phyloP scores from a whole-genome alignment of 805 yeast species.

The Pichia insulana region DNA sequence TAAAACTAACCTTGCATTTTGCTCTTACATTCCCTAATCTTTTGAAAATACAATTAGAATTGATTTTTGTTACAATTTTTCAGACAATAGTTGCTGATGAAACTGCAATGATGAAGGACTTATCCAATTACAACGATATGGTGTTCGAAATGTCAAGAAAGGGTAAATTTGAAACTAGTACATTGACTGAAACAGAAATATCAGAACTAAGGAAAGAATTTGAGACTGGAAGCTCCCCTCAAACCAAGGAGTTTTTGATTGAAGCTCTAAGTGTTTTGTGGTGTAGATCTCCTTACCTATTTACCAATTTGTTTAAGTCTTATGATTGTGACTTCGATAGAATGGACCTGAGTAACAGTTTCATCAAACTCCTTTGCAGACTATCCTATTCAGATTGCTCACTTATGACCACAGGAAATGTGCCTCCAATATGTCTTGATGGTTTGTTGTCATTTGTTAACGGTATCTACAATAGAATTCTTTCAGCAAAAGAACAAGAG shows the following conservation, averaged over 20 bases:
- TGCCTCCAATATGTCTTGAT: conserved; percentile 90
- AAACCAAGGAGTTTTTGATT: conserved; percentile 69
- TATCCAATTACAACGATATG: conserved; percentile 21
- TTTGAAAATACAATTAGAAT: conserved; percentile 74
- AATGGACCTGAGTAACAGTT: conserved; percentile 60
- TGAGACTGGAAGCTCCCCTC: conserved; percentile 37
- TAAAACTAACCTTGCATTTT: conserved; percentile 68
- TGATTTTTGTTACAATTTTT: conserved; percentile 56
- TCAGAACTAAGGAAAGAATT: conserved; percentile 28
- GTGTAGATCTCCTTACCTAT: conserved; percentile 72
- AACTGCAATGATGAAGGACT: conserved; percentile 19
- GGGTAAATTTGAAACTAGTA: conserved; percentile 20
- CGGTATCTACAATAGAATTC: conserved; percentile 47
- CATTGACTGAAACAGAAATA: conserved; percentile 21
- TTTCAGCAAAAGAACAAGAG: conserved; percentile 24
- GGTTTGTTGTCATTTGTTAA: conserved; percentile 68
- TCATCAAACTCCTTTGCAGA: conserved; percentile 64
- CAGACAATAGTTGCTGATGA: conserved; percentile 28
- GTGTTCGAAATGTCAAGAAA: conserved; percentile 24
- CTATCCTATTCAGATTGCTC: conserved; percentile 85
- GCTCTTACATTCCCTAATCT: conserved; percentile 55
- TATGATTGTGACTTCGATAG: conserved; percentile 90
- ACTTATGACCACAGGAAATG: conserved; percentile 64
- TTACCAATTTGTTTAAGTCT: conserved; percentile 66
- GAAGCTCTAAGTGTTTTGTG: conserved; percentile 78